These are phyloP conservation scores for Ceratobasidium papillatum DNA, from an alignment of 1,284 basidiomycete species.

Conservation along the genomic window DNA sequence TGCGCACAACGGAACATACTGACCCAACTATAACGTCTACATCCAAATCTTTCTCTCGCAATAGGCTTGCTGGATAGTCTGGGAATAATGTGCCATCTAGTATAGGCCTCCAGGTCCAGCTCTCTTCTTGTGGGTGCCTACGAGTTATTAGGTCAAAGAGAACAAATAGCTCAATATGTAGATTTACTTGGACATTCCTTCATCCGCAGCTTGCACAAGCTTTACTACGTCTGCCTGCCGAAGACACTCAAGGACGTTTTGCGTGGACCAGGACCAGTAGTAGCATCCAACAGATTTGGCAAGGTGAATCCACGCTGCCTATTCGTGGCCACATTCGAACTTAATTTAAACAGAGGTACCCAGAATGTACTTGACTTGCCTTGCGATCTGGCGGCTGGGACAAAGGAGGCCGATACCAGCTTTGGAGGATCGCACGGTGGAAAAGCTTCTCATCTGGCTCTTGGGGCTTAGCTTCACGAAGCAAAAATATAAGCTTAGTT, in stretches of 20 bases:
- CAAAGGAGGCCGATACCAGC: slow-evolving; percentile 41
- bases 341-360: not conserved
- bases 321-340: not conserved
- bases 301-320: slow-evolving; percentile 31
- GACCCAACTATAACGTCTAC: slow-evolving; percentile 69
- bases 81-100: slow-evolving; percentile 61
- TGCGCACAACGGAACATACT: slow-evolving; percentile 40
- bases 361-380: not conserved
- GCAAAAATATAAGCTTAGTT: not conserved
- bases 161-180: not conserved
- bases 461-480: slow-evolving; percentile 6
- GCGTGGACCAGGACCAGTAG: slow-evolving; percentile 15
- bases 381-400: slow-evolving; percentile 35
- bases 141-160: not conserved
- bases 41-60: slow-evolving; percentile 55
- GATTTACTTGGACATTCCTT: slow-evolving; percentile 46
- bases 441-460: slow-evolving; percentile 34
- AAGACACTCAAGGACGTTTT: slow-evolving; percentile 35
- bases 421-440: slow-evolving; percentile 42
- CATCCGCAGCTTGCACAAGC: slow-evolving; percentile 61
- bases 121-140: slow-evolving; percentile 2
- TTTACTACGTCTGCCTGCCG: slow-evolving; percentile 48
- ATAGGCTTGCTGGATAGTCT: slow-evolving; percentile 58
- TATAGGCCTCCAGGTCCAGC: slow-evolving; percentile 53
- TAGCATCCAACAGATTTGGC: slow-evolving; percentile 22